phyloP scores from a whole-genome alignment of 768 basidiomycete genomes.

The Auricularia cornea region DNA sequence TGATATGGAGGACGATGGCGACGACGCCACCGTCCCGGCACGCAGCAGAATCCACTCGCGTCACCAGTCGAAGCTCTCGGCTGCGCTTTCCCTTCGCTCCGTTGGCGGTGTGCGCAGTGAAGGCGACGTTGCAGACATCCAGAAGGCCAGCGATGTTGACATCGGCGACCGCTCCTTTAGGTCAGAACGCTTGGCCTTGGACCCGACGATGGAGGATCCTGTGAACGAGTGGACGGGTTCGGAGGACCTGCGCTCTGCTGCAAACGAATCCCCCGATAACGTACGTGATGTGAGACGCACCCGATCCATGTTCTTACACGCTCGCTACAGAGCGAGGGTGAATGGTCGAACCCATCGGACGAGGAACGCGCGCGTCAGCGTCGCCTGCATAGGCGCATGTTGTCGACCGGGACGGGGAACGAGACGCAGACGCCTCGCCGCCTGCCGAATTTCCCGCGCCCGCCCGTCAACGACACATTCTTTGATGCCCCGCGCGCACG shows the following conservation, averaged over 20 bases:
- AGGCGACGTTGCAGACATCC: conserved; percentile 23
- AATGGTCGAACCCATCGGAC: conserved; percentile 88
- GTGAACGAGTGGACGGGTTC: conserved; percentile 79
- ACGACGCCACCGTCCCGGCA: conserved; percentile 38
- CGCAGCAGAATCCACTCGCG: conserved; percentile 55
- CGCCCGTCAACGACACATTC: conserved; percentile 41
- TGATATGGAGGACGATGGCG: conserved; percentile 26
- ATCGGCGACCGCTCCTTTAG: conserved; percentile 1
- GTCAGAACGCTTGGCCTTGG: conserved; percentile 16
- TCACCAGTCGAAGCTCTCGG: conserved; percentile 58
- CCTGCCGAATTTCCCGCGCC: conserved; percentile 72
- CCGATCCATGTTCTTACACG: conserved; percentile 10
- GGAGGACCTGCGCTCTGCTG: conserved; percentile 44
- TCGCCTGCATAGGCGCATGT: conserved; percentile 52
- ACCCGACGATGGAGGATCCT: conserved; percentile 27
- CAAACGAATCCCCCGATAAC: conserved; percentile 58
- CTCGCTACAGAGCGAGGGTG: conserved; percentile 60
- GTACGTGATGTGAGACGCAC: conserved; percentile 28
- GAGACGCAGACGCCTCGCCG: conserved; percentile 59
- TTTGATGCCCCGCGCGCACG: conserved; percentile 10
- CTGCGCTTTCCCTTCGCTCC: conserved; percentile 57
- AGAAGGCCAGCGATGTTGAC: conserved; percentile 19
- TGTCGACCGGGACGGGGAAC: conserved; percentile 30
- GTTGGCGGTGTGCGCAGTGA: conserved; percentile 37
- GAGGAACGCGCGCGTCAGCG: conserved; percentile 72